These are phyloP conservation scores for Phyllosticta ampelicida DNA, from an alignment of 2,329 filamentous ascomycete species.

Conservation along the genomic window DNA sequence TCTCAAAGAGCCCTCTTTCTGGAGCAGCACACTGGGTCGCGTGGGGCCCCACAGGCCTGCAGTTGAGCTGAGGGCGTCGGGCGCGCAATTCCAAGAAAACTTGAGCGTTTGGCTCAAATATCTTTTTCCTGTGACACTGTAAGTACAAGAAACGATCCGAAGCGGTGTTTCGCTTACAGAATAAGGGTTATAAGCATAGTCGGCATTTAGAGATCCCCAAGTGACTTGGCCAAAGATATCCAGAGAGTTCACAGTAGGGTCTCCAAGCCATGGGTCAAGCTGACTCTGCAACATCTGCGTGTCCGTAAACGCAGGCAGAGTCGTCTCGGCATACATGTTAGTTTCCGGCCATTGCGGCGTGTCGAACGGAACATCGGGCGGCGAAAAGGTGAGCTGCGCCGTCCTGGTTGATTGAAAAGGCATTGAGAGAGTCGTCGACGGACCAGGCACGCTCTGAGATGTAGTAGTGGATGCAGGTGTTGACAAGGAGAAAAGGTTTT, in stretches of 20 bases:
- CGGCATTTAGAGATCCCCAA: slow-evolving; percentile 5
- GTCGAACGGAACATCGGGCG: neutral
- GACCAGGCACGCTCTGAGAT: neutral
- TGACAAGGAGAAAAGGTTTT: neutral
- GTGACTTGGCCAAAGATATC: slow-evolving; percentile 7
- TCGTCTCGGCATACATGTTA: neutral
- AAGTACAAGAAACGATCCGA: neutral
- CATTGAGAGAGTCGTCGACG: neutral
- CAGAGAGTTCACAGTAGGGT: slow-evolving; percentile 4
- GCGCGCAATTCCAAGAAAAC: too few relatives aligned
- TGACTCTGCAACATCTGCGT: neutral
- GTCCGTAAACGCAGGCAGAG: neutral
- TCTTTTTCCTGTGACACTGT: neutral
- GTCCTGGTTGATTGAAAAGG: neutral
- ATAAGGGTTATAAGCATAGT: neutral
- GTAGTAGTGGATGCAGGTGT: neutral
- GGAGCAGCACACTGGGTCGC: too few relatives aligned
- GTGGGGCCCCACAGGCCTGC: too few relatives aligned
- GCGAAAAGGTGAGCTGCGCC: slow-evolving; percentile 1
- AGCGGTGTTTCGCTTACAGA: neutral
- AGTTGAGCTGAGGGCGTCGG: too few relatives aligned
- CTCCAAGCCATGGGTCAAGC: slow-evolving; percentile 1
- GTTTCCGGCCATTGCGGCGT: neutral
- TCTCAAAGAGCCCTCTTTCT: too few relatives aligned
- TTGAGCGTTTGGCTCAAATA: neutral